Base-by-base conservation (phyloP, 140 eudicot species). In the Stevia rebaudiana region DNA sequence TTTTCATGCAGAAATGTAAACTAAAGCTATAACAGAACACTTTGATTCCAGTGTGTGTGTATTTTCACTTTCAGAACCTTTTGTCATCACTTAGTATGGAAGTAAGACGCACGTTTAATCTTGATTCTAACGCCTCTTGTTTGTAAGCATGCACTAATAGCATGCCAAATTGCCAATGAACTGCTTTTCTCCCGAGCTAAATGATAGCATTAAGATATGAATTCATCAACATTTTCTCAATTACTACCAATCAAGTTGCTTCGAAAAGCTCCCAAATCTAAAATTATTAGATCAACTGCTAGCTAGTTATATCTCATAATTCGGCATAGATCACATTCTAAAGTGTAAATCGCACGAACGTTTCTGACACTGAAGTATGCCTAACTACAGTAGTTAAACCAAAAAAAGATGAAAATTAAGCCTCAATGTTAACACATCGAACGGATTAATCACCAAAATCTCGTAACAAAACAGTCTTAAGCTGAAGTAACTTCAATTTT, bases 1-100 rank as follows among this genome's bases (percentile, higher is more conserved):
- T 36, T 53, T 12, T 12, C 58, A 46, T 13, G 46, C 43, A 36
- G 70, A 64, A 28, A 64, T 25, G 28, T 11, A 65, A 65, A 44
- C n/a, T 55, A 23, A 25, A 25, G 55, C 55, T 23, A 43, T 24
- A n/a, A 1, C 53, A 43, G 13, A 63, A 28, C 44, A 6, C 6
- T 6, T 47, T 11, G 5, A 31, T 30, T 19, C 46, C 46, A 57
- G 57, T 15, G 19, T 17, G 58, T 30, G 58, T 33, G 22, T 31
- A 28, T 35, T 11, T 63, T 39, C 13, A 21, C 4, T 25, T 49
- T 31, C 23, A 11, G 15, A 35, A 66, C 25, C 25, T 11, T 50
- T 22, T 50, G 9, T 11, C 56, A 39, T 40, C 62, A 37, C 40
- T 40, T 37, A 9, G 9, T 23, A 67, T n/a, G 39, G 40, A 52